phyloP scores from a whole-genome alignment of 257 asterid species.

The Galeopsis tetrahit region DNA sequence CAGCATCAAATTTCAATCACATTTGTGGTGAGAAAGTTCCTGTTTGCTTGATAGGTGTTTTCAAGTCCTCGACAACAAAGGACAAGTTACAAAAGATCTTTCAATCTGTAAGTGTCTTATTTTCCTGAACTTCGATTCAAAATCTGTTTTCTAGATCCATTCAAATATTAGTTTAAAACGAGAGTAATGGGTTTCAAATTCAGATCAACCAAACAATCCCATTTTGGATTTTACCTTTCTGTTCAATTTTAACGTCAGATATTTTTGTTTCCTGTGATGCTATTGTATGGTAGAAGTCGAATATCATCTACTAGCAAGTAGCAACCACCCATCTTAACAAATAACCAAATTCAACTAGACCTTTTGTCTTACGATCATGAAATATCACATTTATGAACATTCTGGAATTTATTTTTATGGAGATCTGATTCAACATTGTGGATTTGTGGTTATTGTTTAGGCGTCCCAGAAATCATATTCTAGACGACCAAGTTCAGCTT shows the following conservation, averaged over 20 bases:
- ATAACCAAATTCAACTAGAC: neutral
- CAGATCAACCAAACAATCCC: neutral
- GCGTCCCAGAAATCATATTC: slow-evolving; percentile 79
- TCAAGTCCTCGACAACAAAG: slow-evolving; percentile 64
- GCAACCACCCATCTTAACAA: neutral
- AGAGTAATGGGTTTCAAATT: neutral
- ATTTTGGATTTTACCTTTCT: neutral
- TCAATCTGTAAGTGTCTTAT: slow-evolving; percentile 56
- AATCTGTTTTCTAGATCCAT: neutral
- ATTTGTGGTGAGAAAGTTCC: slow-evolving; percentile 74
- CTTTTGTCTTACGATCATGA: neutral
- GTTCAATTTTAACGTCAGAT: neutral
- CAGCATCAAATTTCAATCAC: slow-evolving; percentile 63
- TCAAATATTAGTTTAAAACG: neutral
- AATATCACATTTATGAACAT: no score
- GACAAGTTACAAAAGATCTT: slow-evolving; percentile 68
- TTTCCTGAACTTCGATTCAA: slow-evolving; percentile 8
- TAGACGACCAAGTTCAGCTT: slow-evolving; percentile 50
- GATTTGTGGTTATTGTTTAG: slow-evolving; percentile 37
- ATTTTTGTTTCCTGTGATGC: neutral
- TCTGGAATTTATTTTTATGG: neutral
- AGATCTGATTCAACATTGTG: neutral
- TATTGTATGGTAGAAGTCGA: neutral
- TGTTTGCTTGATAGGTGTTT: slow-evolving; percentile 84
- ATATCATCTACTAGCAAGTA: neutral